phyloP scores from a whole-genome alignment of 352 stramenopile genomes.

The Phytophthora megakarya region DNA sequence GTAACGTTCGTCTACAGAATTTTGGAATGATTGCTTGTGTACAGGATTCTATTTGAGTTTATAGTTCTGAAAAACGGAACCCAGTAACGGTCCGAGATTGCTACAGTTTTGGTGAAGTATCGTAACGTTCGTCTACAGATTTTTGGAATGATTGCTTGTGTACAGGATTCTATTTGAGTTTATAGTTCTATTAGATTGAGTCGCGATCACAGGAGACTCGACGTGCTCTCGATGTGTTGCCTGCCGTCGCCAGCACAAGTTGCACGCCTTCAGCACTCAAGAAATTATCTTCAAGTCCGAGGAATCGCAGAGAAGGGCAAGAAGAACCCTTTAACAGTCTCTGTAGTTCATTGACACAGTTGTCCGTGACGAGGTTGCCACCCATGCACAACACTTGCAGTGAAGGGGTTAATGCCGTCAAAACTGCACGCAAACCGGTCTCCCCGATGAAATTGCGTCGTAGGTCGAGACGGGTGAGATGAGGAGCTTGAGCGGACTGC shows the following conservation, averaged over 20 bases:
- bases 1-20: no score
- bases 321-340: slow-evolving; percentile 38
- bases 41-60: no score
- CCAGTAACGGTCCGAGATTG: neutral
- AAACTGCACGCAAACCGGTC: slow-evolving; percentile 49
- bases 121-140: slow-evolving; percentile 22
- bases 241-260: slow-evolving; percentile 61
- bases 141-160: slow-evolving; percentile 8
- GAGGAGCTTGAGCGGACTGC: slow-evolving; percentile 33
- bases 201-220: slow-evolving; percentile 54
- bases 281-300: slow-evolving; percentile 86
- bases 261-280: slow-evolving; percentile 66
- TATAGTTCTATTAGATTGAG: slow-evolving; percentile 29
- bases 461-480: slow-evolving; percentile 61
- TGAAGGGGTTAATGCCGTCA: slow-evolving; percentile 38
- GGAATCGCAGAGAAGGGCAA: slow-evolving; percentile 63
- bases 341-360: slow-evolving; percentile 60
- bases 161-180: slow-evolving; percentile 29
- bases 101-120: neutral
- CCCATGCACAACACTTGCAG: slow-evolving; percentile 80
- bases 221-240: slow-evolving; percentile 50
- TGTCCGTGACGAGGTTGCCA: slow-evolving; percentile 84
- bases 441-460: slow-evolving; percentile 79
- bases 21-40: neutral
- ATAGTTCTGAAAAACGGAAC: neutral